Conservation (phyloP, 129 eudicot genomes). For the Logfia minima region DNA sequence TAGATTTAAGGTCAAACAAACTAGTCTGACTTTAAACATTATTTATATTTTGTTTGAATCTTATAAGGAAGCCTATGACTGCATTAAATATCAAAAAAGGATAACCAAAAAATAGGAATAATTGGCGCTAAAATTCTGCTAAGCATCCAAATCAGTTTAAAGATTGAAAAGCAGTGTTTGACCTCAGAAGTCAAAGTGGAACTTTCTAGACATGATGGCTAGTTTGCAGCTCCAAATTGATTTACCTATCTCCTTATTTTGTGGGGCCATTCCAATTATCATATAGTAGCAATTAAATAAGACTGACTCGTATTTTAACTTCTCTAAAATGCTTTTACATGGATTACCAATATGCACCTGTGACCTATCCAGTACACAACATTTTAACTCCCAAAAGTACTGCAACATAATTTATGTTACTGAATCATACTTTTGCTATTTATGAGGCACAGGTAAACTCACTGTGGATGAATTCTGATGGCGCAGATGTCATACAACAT, state of each 20-base stretch:
- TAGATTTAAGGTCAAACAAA: not conserved
- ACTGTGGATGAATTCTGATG: constrained; percentile 64
- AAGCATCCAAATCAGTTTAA: not conserved
- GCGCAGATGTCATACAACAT: constrained; percentile 80
- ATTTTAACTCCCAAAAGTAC: not conserved
- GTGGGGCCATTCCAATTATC: not conserved
- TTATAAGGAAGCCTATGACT: not conserved
- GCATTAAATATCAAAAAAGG: not conserved
- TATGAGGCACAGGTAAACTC: constrained; percentile 57
- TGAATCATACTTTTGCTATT: constrained; percentile 12
- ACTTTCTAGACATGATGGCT: not conserved
- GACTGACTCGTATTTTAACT: not conserved
- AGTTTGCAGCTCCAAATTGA: not conserved
- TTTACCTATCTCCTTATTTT: not conserved
- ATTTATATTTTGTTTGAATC: not conserved
- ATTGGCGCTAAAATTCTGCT: not conserved
- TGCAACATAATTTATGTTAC: constrained; percentile 15
- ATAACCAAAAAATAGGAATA: not conserved
- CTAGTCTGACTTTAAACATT: not conserved
- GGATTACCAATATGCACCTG: not conserved
- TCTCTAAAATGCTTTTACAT: not conserved
- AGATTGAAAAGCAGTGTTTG: not conserved
- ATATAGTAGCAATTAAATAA: not conserved
- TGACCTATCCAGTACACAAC: not conserved
- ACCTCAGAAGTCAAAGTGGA: not conserved